Percentiles rank a stretch among this genome's conserved stretches.
Evolutionary conservation across 352 stramenopile species (phyloP).

Genomic region (Globisporangium emineosum): DNA sequence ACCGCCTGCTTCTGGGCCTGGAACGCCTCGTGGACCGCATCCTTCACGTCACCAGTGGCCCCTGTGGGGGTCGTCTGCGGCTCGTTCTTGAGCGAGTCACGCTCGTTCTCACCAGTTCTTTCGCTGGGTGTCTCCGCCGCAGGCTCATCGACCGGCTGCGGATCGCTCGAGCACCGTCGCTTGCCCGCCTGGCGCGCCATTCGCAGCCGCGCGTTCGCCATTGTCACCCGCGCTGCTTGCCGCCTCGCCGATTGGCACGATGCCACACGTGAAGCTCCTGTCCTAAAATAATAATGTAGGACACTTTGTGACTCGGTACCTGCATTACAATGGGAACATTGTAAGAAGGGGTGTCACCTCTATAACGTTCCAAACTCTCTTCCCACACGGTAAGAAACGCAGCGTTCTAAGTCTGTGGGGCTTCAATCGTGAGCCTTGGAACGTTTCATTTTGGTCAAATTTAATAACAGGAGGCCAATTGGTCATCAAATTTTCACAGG

Average conservation of each 20-base stretch:
- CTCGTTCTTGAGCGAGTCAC: slow-evolving; percentile 21
- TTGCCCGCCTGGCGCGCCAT: slow-evolving; percentile 38
- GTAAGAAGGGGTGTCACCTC: too few species aligned
- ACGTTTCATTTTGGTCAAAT: too few species aligned
- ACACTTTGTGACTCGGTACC: too few species aligned
- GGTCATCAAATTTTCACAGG: too few species aligned
- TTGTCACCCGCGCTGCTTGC: slow-evolving; percentile 15
- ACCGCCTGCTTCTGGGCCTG: slow-evolving; percentile 35
- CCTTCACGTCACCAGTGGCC: slow-evolving; percentile 11
- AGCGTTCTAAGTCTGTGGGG: too few species aligned
- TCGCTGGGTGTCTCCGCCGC: slow-evolving; percentile 27
- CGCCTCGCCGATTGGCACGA: neutral
- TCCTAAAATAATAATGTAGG: too few species aligned
- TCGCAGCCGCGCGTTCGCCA: slow-evolving; percentile 78
- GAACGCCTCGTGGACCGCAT: slow-evolving; percentile 29
- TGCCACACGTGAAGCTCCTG: too few species aligned
- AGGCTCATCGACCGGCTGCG: slow-evolving; percentile 12
- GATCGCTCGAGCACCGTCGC: slow-evolving; percentile 24
- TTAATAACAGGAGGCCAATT: too few species aligned
- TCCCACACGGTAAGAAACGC: too few species aligned
- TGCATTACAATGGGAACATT: too few species aligned
- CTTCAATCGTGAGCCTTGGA: too few species aligned
- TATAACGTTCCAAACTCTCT: too few species aligned
- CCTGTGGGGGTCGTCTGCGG: neutral
- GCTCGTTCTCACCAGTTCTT: slow-evolving; percentile 13